Percentiles rank a stretch among this genome's conserved stretches.
phyloP scores from a whole-genome alignment of 148 eudicot species.

The Vaccinium macrocarpon region DNA sequence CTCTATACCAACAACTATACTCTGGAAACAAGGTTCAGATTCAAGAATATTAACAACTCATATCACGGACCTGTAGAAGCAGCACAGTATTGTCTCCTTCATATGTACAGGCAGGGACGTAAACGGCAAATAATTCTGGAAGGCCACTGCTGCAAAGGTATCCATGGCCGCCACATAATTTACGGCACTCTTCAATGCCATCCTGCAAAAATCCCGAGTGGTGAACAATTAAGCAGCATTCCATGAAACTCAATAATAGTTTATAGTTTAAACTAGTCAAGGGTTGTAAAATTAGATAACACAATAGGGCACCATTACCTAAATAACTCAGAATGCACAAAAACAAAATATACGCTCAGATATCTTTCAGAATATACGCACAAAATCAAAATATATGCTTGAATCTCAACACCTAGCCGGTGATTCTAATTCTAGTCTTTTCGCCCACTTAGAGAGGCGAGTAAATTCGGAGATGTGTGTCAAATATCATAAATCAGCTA shows the following conservation, averaged over 20 bases:
- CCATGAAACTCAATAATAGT: background rate
- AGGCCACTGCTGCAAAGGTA: conserved; percentile 94
- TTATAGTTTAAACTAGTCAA: background rate
- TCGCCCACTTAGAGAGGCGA: background rate
- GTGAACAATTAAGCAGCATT: background rate
- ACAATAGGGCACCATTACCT: background rate
- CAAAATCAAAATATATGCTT: background rate
- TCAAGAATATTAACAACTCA: background rate
- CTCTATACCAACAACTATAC: background rate
- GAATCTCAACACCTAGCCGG: background rate
- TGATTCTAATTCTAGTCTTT: background rate
- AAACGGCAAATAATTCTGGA: conserved; percentile 92
- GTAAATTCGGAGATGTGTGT: background rate
- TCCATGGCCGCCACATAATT: conserved; percentile 97
- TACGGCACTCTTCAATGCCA: conserved; percentile 92
- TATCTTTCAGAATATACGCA: background rate
- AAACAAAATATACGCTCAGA: background rate
- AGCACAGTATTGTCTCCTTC: conserved; percentile 92
- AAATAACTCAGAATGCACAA: background rate
- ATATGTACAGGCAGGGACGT: conserved; percentile 91
- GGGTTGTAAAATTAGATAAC: background rate
- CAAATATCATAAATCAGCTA: background rate
- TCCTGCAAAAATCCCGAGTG: conserved; percentile 44
- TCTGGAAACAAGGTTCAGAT: background rate
- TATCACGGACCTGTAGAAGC: conserved; percentile 63